A percentile compares a stretch with the other conserved stretches of the same genome.
phyloP scores from a whole-genome alignment of 306 rosid species.

The Medicago truncatula region MtrunA17r5.0-ANR NC_053046.1:27509001-27509500 shows the following conservation, averaged over 20 bases:
- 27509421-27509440: too few relatives aligned
- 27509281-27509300: conserved; percentile 53
- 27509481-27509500: too few relatives aligned
- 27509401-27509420: background rate
- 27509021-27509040: too few relatives aligned
- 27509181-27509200: conserved; percentile 98
- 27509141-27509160: conserved; percentile 98
- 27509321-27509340: conserved; percentile 93
- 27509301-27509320: conserved; percentile 73
- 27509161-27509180: conserved; percentile 91
- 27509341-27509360: conserved; percentile 90
- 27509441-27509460: too few relatives aligned
- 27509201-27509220: conserved; percentile 96
- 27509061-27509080: background rate
- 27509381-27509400: conserved; percentile 73
- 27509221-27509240: conserved; percentile 65
- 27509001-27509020: too few relatives aligned
- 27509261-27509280: conserved; percentile 79
- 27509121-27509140: conserved; percentile 77
- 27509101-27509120: conserved; percentile 76
- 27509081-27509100: conserved; percentile 63
- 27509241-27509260: conserved; percentile 76
- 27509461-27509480: too few relatives aligned
- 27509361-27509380: conserved; percentile 71
- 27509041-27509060: too few relatives aligned